A percentile compares a stretch with the other conserved stretches of the same genome.
Evolutionary conservation across 2,329 filamentous ascomycete genomes (phyloP).

Genomic region (Phyllosticta capitalensis): DNA sequence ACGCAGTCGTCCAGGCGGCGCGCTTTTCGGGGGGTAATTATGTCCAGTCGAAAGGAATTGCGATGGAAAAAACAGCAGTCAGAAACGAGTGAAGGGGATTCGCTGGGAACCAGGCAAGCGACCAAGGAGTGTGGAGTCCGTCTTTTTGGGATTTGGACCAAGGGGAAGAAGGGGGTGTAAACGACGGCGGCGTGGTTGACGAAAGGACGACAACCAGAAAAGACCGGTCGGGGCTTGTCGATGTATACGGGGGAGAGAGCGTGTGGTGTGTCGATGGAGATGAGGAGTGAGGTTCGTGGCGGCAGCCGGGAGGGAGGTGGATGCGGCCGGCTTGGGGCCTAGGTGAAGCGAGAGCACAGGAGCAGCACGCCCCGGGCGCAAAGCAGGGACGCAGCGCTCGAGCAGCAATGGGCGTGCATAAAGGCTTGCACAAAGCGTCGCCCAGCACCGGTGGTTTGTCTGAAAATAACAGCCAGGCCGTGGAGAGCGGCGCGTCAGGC

Average conservation of each 20-base stretch:
- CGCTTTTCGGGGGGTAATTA: constrained; percentile 12
- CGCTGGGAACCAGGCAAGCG: constrained; percentile 22
- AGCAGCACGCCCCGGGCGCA: constrained; percentile 8
- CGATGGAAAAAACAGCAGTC: constrained; percentile 13
- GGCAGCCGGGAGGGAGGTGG: constrained; percentile 10
- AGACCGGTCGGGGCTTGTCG: constrained; percentile 29
- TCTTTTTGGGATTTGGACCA: constrained; percentile 9
- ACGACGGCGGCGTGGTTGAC: constrained; percentile 23
- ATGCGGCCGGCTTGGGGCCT: constrained; percentile 1
- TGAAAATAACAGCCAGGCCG: not conserved
- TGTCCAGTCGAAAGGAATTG: constrained; percentile 11
- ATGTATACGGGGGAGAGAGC: constrained; percentile 14
- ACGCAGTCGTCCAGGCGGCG: constrained; percentile 12
- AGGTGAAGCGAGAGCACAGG: constrained; percentile 10
- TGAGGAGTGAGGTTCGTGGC: constrained; percentile 11
- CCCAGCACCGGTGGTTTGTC: not conserved
- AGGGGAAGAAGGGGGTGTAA: constrained; percentile 7
- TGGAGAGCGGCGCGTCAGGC: not conserved
- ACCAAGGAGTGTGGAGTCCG: constrained; percentile 23
- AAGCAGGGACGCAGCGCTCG: constrained; percentile 5
- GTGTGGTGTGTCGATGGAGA: constrained; percentile 16
- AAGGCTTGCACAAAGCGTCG: not conserved
- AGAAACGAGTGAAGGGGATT: constrained; percentile 26
- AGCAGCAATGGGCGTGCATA: not conserved
- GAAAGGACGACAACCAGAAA: constrained; percentile 16